Conservation (phyloP, 1,284 basidiomycete genomes). For the Apiotrichum mycotoxinovorans region DNA sequence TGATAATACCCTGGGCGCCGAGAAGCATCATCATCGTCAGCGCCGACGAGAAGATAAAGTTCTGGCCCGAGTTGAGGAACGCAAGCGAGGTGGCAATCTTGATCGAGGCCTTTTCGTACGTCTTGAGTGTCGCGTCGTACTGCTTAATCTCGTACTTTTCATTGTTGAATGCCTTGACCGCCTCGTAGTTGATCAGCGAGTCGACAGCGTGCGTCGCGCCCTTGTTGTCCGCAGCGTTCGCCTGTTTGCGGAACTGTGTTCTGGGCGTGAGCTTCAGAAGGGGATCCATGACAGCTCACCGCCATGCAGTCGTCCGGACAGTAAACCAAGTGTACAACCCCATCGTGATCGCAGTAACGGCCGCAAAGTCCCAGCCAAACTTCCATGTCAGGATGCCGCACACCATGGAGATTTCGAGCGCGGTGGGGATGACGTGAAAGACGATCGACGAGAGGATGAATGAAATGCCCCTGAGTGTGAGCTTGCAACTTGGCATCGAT, state of each 20-base stretch:
- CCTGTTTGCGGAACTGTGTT: constrained; percentile 88
- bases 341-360: constrained; percentile 80
- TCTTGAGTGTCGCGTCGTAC: constrained; percentile 82
- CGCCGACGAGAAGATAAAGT: constrained; percentile 89
- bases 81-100: constrained; percentile 95
- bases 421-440: constrained; percentile 93
- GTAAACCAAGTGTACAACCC: constrained; percentile 96
- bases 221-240: constrained; percentile 94
- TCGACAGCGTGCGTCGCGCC: constrained; percentile 92
- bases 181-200: constrained; percentile 95
- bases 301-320: constrained; percentile 90
- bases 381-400: constrained; percentile 98
- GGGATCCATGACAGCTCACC: constrained; percentile 55
- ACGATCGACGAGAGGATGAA: constrained; percentile 91
- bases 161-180: constrained; percentile 99
- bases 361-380: constrained; percentile 95
- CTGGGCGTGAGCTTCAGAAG: neutral
- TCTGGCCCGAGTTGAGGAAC: constrained; percentile 92
- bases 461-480: constrained; percentile 73
- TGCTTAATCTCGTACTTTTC: constrained; percentile 85
- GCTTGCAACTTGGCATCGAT: neutral
- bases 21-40: constrained; percentile 94
- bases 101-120: constrained; percentile 86
- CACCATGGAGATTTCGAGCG: constrained; percentile 91
- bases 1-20: constrained; percentile 87